A percentile compares a stretch with the other conserved stretches of the same genome.
Evolutionary conservation across 2,329 filamentous ascomycete genomes (phyloP).

Genomic region (Knufia fluminis): DNA sequence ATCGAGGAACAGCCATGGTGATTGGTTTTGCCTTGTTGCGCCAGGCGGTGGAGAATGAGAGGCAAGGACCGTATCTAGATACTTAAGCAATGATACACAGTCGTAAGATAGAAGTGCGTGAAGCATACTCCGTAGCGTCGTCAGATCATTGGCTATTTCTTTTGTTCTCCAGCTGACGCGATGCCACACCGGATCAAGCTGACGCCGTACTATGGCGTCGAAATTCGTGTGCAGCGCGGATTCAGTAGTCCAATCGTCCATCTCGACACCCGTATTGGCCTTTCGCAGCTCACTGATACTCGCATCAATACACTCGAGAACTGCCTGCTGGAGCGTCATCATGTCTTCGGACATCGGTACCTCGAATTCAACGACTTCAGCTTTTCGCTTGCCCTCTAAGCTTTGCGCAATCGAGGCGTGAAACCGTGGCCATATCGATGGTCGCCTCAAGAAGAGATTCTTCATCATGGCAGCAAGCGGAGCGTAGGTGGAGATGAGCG

Average conservation of each 20-base stretch:
- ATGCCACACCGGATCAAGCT: slow-evolving; percentile 95
- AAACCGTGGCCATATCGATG: slow-evolving; percentile 85
- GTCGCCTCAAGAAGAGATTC: slow-evolving; percentile 81
- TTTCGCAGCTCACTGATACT: slow-evolving; percentile 93
- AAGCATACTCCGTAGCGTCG: slow-evolving; percentile 71
- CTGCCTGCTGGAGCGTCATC: slow-evolving; percentile 84
- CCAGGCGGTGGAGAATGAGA: slow-evolving; percentile 82
- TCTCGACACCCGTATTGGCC: slow-evolving; percentile 77
- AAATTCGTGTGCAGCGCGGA: slow-evolving; percentile 89
- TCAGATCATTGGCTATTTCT: slow-evolving; percentile 85
- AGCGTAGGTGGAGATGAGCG: slow-evolving; percentile 79
- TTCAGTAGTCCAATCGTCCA: slow-evolving; percentile 95
- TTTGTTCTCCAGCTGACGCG: slow-evolving; percentile 89
- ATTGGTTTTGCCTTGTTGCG: slow-evolving; percentile 78
- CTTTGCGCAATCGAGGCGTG: slow-evolving; percentile 83
- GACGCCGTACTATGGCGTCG: slow-evolving; percentile 75
- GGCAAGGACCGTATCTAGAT: slow-evolving; percentile 87
- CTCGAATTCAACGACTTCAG: slow-evolving; percentile 94
- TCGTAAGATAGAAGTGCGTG: slow-evolving; percentile 77
- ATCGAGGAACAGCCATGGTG: slow-evolving; percentile 92
- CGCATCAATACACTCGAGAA: slow-evolving; percentile 91
- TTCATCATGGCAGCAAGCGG: slow-evolving; percentile 84
- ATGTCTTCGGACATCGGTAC: slow-evolving; percentile 93
- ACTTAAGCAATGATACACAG: slow-evolving; percentile 81
- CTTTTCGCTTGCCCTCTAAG: slow-evolving; percentile 81